Base-by-base conservation (phyloP, 805 yeast genomes). In the Saccharomyces kudriavzevii region DNA sequence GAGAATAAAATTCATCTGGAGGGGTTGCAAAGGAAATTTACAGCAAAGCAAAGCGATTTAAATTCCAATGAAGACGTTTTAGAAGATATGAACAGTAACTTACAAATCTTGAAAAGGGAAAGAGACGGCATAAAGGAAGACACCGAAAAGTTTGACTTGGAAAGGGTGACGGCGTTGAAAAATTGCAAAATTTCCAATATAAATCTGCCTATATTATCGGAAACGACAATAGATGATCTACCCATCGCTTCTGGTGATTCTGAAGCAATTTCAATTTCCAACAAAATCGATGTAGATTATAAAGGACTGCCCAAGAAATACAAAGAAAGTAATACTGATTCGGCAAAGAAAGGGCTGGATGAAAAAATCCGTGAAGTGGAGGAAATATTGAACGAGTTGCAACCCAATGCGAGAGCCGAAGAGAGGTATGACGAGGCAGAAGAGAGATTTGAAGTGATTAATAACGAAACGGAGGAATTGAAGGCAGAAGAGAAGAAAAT, bases 361-460 rank as follows among this genome's bases (percentile, higher is more conserved):
- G 66, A 63, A 1, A 71, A 71, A 47, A 74, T 81, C 8, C 64
- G 64, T n/a, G 71, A 65, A 2, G 56, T 70, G 9, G 64, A 69
- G 29, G 71, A 70, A 51, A 67, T 63, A 47, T 55, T 73, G 51
- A 60, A 67, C 48, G 49, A 60, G 52, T 49, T 89, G 61, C 82
- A 88, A 30, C 96, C 97, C n/a, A 89, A 89, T 67, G 75, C 82
- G 40, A 86, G 85, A 58, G 96, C 97, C 0, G 72, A 79, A 29
- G 95, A 87, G 51, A 77, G 96, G 61, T 77, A 89, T 47, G 77
- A 74, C 35, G 90, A 86, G 51, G 87, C 86, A 8, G 83, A 85
- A 57, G 73, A 67, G 5, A 81, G 81, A 58, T 74, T 85, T 35
- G 74, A 76, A 8, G 82, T 77, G 6, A 76, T 84, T 49, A 95